These are phyloP conservation scores for Cytospora mali DNA, from an alignment of 2,329 filamentous ascomycete species.

Conservation along the genomic window DNA sequence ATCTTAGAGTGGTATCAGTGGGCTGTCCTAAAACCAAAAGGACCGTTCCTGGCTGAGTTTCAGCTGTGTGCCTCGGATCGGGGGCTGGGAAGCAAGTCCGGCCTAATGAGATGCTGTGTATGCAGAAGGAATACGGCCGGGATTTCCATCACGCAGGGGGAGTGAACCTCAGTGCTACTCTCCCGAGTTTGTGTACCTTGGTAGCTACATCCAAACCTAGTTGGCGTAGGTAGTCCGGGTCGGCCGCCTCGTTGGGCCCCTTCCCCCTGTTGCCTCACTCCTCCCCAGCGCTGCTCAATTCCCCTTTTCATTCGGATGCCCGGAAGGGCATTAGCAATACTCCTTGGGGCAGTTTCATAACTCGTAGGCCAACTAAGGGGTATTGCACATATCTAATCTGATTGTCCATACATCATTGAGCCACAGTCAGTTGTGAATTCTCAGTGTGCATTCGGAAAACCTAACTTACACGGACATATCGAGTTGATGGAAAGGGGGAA, in stretches of 20 bases:
- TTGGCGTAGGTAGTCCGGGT: not conserved
- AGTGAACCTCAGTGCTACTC: not conserved
- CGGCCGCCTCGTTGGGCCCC: not conserved
- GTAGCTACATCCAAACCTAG: not conserved
- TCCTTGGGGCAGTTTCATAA: no score
- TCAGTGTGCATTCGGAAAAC: not conserved
- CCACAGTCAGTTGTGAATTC: not conserved
- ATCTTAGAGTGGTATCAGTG: not conserved
- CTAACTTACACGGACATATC: not conserved
- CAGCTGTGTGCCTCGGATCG: not conserved
- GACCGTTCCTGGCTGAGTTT: not conserved
- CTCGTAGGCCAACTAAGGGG: no score
- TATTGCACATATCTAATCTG: not conserved
- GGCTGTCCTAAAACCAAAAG: not conserved
- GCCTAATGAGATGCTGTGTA: not conserved
- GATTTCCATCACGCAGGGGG: not conserved
- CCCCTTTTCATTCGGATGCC: not conserved
- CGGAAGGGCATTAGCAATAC: not conserved
- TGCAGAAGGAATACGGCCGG: not conserved
- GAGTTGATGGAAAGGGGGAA: not conserved
- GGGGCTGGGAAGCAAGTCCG: not conserved
- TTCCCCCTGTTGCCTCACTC: not conserved
- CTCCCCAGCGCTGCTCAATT: not conserved
- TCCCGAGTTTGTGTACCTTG: not conserved
- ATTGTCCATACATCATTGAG: not conserved